Conservation (phyloP, 345 rosid genomes). For the Ceriops tagal region DNA sequence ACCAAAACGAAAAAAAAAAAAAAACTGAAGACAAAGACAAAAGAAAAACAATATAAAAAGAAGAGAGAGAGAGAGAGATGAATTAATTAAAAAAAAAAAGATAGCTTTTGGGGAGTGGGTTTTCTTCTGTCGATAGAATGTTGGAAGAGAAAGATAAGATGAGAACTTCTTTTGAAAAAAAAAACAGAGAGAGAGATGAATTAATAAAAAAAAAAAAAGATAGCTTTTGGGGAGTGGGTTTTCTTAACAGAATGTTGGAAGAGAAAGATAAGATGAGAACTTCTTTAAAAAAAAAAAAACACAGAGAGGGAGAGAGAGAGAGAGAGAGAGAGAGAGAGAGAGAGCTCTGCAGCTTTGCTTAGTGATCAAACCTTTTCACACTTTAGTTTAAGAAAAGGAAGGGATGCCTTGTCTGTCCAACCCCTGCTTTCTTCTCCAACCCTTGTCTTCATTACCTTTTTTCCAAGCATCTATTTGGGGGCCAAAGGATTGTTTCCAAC, state of each 20-base stretch:
- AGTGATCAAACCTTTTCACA: slow-evolving; percentile 34
- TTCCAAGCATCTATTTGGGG: slow-evolving; percentile 2
- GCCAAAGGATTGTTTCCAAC: no score
- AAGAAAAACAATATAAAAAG: slow-evolving; percentile 1
- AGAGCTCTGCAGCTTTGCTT: slow-evolving; percentile 30
- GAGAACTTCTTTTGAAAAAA: slow-evolving; percentile 24
- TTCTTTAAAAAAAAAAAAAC: slow-evolving; percentile 19
- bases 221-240: slow-evolving; percentile 16
- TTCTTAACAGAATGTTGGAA: slow-evolving; percentile 17
- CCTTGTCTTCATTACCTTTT: slow-evolving; percentile 17
- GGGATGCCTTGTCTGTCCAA: slow-evolving; percentile 38
- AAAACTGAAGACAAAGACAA: neutral
- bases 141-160: slow-evolving; percentile 10
- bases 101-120: slow-evolving; percentile 14
- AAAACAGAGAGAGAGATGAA: slow-evolving; percentile 12
- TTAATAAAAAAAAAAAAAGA: neutral
- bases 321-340: slow-evolving; percentile 11
- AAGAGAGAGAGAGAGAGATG: slow-evolving; percentile 22
- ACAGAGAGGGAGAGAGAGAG: slow-evolving; percentile 21
- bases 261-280: slow-evolving; percentile 10
- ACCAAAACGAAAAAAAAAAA: neutral
- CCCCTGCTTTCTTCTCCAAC: slow-evolving; percentile 15
- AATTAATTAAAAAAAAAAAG: neutral
- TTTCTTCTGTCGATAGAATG: slow-evolving; percentile 11
- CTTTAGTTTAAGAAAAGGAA: slow-evolving; percentile 40